Base-by-base conservation (phyloP, 345 rosid species). In the Litchi chinensis region DNA sequence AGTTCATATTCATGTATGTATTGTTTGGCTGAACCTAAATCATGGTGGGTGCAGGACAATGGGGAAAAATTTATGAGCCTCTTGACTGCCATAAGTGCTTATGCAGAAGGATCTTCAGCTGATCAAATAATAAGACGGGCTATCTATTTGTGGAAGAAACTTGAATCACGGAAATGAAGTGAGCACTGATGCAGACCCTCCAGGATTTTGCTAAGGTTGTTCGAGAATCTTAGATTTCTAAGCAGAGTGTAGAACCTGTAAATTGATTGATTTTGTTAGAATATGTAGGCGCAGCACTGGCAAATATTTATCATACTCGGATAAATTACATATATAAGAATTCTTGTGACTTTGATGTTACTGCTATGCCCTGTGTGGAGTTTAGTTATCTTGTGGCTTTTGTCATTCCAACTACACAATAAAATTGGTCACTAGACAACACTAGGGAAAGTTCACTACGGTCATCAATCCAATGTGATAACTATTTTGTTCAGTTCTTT, bases 81-180 rank as follows among this genome's bases (percentile, higher is more conserved):
- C 26, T 77, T 96, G 79, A 84, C 73, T 0, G 99, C 99, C 11
- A 86, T 96, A 22, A 85, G 94, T 13, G 94, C 95, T 21, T 92
- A 92, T 70, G 98, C 98, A 5, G 95, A 96, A 85, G 99, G 99
- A 48, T 94, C 87, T 71, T 93, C 97, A n/a, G 92, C 94, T 32
- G 97, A 93, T 82, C 90, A 86, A 28, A 79, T 93, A 78, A 89
- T 93, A 48, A 82, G 92, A 84, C 89, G 94, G 85, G 89, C 91
- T 63, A 78, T 77, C 19, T 50, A 83, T 78, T 79, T 95, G 84
- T 93, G 98, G 98, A 88, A 92, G 80, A 93, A 87, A 70, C 90
- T 91, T 28, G 90, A 83, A 54, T 52, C 73, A 41, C 69, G 4
- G 75, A 19, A 44, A 39, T 79, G 77, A 66, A 54, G 56, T 8